Evolutionary conservation across 371 early-diverging fungal genomes (phyloP).

Genomic region (Saksenaea vasiformis): DNA sequence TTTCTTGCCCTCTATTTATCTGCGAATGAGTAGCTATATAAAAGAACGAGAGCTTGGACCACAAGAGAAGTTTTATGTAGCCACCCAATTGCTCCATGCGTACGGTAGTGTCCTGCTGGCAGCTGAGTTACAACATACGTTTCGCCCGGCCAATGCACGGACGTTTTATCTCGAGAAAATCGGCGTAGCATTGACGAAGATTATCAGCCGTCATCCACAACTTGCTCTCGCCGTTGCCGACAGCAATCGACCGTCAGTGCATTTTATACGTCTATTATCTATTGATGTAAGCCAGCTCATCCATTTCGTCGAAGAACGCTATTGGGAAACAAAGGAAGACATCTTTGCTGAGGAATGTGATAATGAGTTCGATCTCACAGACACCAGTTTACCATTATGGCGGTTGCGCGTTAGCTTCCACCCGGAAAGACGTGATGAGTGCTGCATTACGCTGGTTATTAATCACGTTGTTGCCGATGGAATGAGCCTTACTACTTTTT

Average conservation of each 20-base stretch:
- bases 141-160: background rate
- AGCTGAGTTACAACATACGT: no score
- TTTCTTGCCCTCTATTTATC: no score
- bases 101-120: no score
- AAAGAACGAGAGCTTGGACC: background rate
- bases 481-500: slow-evolving; percentile 30
- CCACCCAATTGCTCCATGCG: no score
- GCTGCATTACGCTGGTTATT: slow-evolving; percentile 14
- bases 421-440: slow-evolving; percentile 10
- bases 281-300: slow-evolving; percentile 17
- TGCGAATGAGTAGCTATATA: no score
- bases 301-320: slow-evolving; percentile 12
- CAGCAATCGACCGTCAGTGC: slow-evolving; percentile 14
- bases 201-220: no score
- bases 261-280: slow-evolving; percentile 21
- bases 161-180: no score
- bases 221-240: slow-evolving; percentile 26
- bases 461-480: slow-evolving; percentile 43
- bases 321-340: slow-evolving; percentile 1
- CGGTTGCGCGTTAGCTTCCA: slow-evolving; percentile 20
- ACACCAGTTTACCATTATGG: slow-evolving; percentile 34
- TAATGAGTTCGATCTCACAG: slow-evolving; percentile 26
- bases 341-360: slow-evolving; percentile 15
- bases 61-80: slow-evolving; percentile 35
- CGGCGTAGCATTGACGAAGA: no score